phyloP scores from a whole-genome alignment of 1,139 yeast species.

The Candida sanyaensis region DNA sequence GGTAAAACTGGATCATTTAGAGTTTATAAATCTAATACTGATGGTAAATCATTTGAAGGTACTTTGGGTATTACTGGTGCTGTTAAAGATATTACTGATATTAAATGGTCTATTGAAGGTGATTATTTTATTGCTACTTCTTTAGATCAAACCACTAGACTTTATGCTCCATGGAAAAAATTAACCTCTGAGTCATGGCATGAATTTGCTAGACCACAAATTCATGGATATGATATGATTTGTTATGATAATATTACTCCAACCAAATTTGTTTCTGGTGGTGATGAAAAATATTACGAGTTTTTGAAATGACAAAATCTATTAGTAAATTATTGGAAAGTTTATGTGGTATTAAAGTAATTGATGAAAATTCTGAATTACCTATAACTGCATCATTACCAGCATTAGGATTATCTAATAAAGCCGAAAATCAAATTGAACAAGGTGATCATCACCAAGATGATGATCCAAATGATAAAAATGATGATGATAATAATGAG shows the following conservation, averaged over 20 bases:
- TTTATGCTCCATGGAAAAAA: conserved; percentile 64
- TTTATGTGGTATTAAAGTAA: conserved; percentile 49
- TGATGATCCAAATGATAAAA: too few relatives aligned
- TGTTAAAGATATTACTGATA: conserved; percentile 69
- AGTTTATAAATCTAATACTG: conserved; percentile 55
- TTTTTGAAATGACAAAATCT: conserved; percentile 86
- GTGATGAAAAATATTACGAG: conserved; percentile 90
- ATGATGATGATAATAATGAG: too few relatives aligned
- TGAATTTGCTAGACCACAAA: conserved; percentile 95
- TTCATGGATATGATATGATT: conserved; percentile 97
- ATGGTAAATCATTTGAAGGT: conserved; percentile 51
- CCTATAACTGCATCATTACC: conserved; percentile 91
- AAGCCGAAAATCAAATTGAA: conserved; percentile 61
- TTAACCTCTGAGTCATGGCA: conserved; percentile 61
- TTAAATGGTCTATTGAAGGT: conserved; percentile 75
- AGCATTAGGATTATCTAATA: conserved; percentile 90
- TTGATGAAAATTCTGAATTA: conserved; percentile 26
- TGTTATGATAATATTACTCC: conserved; percentile 66
- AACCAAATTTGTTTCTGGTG: conserved; percentile 83
- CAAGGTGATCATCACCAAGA: conserved; percentile 43
- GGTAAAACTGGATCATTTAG: conserved; percentile 96
- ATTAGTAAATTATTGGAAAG: conserved; percentile 63
- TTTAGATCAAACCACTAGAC: conserved; percentile 89
- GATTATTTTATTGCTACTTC: conserved; percentile 73
- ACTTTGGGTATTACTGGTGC: conserved; percentile 76